These are phyloP conservation scores for Geum urbanum DNA, from an alignment of 306 rosid genomes.

Conservation along the genomic window DNA sequence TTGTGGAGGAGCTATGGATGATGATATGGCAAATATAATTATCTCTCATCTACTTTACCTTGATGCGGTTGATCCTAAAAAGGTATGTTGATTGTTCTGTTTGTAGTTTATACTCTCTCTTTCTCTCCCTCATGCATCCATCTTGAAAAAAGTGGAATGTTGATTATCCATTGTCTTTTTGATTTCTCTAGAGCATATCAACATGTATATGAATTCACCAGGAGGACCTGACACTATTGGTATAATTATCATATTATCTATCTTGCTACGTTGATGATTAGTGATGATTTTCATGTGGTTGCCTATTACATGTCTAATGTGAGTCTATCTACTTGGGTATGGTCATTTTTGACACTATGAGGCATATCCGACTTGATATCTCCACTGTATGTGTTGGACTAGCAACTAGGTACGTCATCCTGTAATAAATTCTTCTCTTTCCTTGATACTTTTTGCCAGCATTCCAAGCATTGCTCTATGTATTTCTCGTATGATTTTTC, in stretches of 20 bases:
- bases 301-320: slow-evolving; percentile 1
- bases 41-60: slow-evolving; percentile 98
- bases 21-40: slow-evolving; percentile 97
- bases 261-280: neutral
- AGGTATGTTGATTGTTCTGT: slow-evolving; percentile 40
- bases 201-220: slow-evolving; percentile 96
- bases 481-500: too few relatives aligned
- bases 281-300: too few relatives aligned
- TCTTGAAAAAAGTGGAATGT: neutral
- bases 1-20: slow-evolving; percentile 98
- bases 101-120: neutral
- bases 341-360: slow-evolving; percentile 94
- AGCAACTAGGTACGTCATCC: slow-evolving; percentile 78
- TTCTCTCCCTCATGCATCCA: neutral
- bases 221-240: slow-evolving; percentile 99
- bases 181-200: slow-evolving; percentile 67
- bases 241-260: slow-evolving; percentile 29
- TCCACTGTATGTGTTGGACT: slow-evolving; percentile 97
- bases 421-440: neutral
- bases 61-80: slow-evolving; percentile 88
- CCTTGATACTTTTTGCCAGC: neutral
- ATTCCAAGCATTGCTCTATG: neutral
- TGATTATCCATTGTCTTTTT: slow-evolving; percentile 22
- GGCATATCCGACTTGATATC: slow-evolving; percentile 89
- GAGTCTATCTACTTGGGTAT: slow-evolving; percentile 56